Evolutionary conservation across 129 eudicot genomes (phyloP).

Genomic region (Helianthus tuberosus): DNA sequence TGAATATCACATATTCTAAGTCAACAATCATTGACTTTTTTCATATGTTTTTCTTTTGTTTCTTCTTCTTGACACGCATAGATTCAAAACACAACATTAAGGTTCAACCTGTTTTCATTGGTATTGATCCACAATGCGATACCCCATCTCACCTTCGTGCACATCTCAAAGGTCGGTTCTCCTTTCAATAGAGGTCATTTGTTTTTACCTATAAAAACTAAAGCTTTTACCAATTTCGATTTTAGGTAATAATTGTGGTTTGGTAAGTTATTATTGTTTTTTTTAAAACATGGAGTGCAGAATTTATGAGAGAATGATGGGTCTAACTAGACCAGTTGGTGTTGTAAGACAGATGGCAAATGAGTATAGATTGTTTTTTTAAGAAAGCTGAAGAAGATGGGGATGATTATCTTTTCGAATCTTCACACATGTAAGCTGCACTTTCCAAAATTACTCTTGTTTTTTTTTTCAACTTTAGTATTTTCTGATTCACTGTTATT

Average conservation of each 20-base stretch:
- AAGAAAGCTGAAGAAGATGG: constrained; percentile 87
- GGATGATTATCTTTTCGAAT: constrained; percentile 80
- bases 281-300: constrained; percentile 45
- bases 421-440: constrained; percentile 71
- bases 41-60: neutral
- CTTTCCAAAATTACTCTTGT: neutral
- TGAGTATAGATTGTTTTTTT: constrained; percentile 78
- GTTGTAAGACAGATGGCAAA: constrained; percentile 81
- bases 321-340: constrained; percentile 77
- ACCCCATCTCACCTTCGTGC: constrained; percentile 78
- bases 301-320: constrained; percentile 78
- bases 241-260: too few species aligned
- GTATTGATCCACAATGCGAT: constrained; percentile 93
- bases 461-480: too few species aligned
- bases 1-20: neutral
- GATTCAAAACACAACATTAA: constrained; percentile 55
- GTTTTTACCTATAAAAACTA: neutral
- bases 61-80: neutral
- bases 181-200: too few species aligned
- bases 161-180: constrained; percentile 65
- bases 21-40: neutral
- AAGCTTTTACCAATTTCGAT: neutral
- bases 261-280: neutral
- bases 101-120: constrained; percentile 75
- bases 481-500: too few species aligned